phyloP scores from a whole-genome alignment of 2,329 filamentous ascomycete genomes.

The Penicillium fuscoglaucum region DNA sequence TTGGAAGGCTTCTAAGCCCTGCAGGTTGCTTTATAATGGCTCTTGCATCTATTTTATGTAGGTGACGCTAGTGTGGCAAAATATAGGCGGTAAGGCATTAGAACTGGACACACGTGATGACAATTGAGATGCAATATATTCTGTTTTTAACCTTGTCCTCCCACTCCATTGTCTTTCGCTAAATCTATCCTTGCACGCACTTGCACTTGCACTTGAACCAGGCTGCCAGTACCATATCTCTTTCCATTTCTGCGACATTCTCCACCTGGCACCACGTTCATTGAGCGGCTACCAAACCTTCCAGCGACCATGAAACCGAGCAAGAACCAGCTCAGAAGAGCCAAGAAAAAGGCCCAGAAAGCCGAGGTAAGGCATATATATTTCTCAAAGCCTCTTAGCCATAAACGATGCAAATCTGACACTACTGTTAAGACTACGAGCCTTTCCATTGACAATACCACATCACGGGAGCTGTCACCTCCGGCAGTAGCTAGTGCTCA shows the following conservation, averaged over 20 bases:
- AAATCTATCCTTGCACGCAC: neutral
- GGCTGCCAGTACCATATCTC: neutral
- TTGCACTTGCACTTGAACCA: neutral
- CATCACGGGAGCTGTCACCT: constrained; percentile 5
- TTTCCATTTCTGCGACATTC: neutral
- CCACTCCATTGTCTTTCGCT: neutral
- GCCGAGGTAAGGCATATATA: constrained; percentile 52
- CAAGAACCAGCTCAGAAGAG: constrained; percentile 91
- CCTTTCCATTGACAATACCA: constrained; percentile 4
- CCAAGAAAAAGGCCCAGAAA: constrained; percentile 93
- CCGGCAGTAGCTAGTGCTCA: constrained; percentile 14
- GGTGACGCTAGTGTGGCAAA: neutral
- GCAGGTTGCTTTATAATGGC: neutral
- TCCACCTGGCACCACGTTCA: neutral
- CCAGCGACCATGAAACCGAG: constrained; percentile 63
- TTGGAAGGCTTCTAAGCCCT: neutral
- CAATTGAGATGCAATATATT: neutral
- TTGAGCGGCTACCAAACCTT: neutral
- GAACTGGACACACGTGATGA: neutral
- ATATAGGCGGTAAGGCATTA: neutral
- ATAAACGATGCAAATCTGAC: neutral
- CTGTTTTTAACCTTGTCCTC: neutral
- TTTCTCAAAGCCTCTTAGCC: neutral
- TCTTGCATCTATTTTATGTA: neutral
- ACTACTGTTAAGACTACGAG: constrained; percentile 20